Evolutionary conservation across 176 grass and related monocot species (phyloP), one percentile per base, ranked within the genome.

Genomic region (Eleusine coracana): DNA sequence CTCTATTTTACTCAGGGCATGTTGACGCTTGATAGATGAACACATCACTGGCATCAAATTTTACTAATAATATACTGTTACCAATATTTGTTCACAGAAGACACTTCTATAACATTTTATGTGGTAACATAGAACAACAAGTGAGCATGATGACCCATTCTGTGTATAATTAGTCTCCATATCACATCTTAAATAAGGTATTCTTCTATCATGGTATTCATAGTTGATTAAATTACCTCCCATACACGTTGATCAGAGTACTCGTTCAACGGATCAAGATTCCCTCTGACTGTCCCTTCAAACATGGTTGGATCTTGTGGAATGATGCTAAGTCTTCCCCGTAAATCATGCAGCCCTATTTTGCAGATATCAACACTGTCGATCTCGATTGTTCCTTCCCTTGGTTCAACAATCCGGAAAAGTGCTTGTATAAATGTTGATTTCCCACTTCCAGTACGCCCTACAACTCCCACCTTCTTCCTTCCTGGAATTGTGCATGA

Each of bases 261-360:
- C 56, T 95, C 93, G 13, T 98, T 91, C 66, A 95, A 65, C 55
- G 93, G 96, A 88, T 98, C 96, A 37, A 98, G 89, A 88, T 93
- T 95, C 84, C 83, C 91, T 93, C 96, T 85, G 29, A 98, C 73
- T 75, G 93, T 93, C 16, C 96, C 96, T 66, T 93, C 89, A 71
- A 95, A 95, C 91, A 98, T 88, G 29, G 89, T 95, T 63, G 96
- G 96, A 69, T 98, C 96, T 55, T 98, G 96, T 49, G 96, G 96
- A 59, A 98, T 98, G 58, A 95, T 98, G 82, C 96, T 91, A 80
- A 98, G 80, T 80, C 89, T 89, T 17, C 86, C 88, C 84, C 93
- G 86, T 88, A 98, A 83, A 80, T 98, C 96, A 85, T 98, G 91
- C 63, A 95, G 49, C 5, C 96, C 93, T 63, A 98, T 98, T 90